These are phyloP conservation scores for Capsicum baccatum DNA, from an alignment of 257 asterid species.

Conservation along the genomic window DNA sequence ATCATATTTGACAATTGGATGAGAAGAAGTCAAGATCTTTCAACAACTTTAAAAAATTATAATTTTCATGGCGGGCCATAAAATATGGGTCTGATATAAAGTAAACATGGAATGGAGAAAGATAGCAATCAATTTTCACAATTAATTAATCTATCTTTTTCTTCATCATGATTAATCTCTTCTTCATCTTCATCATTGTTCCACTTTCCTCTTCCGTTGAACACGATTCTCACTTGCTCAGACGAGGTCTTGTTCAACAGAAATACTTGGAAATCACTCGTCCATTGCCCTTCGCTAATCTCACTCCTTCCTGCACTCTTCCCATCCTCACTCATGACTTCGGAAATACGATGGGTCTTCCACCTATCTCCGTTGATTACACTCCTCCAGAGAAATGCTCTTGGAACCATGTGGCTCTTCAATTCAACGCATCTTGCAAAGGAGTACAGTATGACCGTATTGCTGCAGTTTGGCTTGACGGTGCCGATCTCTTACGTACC, in stretches of 20 bases:
- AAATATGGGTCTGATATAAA: too few relatives aligned
- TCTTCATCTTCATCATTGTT: constrained; percentile 23
- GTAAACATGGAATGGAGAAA: too few relatives aligned
- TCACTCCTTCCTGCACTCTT: constrained; percentile 64
- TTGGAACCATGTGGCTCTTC: constrained; percentile 73
- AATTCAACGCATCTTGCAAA: constrained; percentile 59
- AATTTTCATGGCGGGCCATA: too few relatives aligned
- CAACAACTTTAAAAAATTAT: too few relatives aligned
- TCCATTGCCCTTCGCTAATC: constrained; percentile 48
- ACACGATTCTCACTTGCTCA: constrained; percentile 44
- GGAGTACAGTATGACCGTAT: constrained; percentile 82
- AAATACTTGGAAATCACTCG: constrained; percentile 33
- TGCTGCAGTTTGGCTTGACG: constrained; percentile 84
- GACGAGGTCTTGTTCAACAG: constrained; percentile 36
- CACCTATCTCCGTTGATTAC: constrained; percentile 60
- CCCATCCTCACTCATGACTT: constrained; percentile 59
- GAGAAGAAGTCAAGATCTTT: too few relatives aligned
- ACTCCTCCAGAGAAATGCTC: constrained; percentile 63
- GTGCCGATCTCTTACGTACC: constrained; percentile 83
- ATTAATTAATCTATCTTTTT: not conserved
- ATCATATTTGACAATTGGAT: too few relatives aligned
- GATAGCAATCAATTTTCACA: not conserved
- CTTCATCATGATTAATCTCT: constrained; percentile 17
- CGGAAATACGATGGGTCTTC: constrained; percentile 62
- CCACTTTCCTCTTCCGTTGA: constrained; percentile 33